Base-by-base conservation (phyloP, 169 alveolate genomes). In the Eimeria necatrix region DNA sequence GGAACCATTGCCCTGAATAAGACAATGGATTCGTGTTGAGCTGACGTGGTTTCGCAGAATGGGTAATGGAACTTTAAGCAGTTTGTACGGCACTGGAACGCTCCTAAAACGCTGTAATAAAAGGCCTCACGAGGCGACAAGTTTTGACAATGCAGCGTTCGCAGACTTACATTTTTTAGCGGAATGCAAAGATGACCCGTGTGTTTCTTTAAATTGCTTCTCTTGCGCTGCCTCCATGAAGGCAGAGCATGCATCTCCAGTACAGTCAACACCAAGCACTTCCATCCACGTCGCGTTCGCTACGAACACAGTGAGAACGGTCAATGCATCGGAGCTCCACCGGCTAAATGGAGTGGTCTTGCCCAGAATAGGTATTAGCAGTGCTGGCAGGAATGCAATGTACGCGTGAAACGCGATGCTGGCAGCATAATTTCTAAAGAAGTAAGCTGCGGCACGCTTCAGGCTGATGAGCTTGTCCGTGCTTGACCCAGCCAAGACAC, bases 221-320 rank as follows among this genome's bases (percentile, higher is more conserved):
- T 85, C 93, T 41, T 85, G 93, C 26, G 41, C 52, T 9, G 59
- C 59, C 26, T 46, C 48, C 22, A 85, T 85, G 93, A 85, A 41
- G 32, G 93, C 93, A 24, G 48, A 18, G 22, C 81, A 70, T 41
- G 93, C 93, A 46, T 85, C 93, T 80, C 59, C 93, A n/a, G 80
- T 85, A 80, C 93, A 85, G 48, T 20, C 51, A 59, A 22, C 22
- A 46, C 24, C 53, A 8, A 85, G 60, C 12, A 56, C 14, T 60
- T 85, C 93, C 80, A 85, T 59, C 93, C 93, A 85, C 6, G 93
- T 22, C 32, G 93, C 78, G 49, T 85, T 85, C 48, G 93, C 12
- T 48, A 85, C 1, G 46, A 85, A 85, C 14, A 56, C 81, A 20
- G 60, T 46, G 22, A 85, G 81, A n/a, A 26, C 46, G n/a, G 53